phyloP scores from a whole-genome alignment of 140 eudicot species.

The Bidens hawaiensis region DNA sequence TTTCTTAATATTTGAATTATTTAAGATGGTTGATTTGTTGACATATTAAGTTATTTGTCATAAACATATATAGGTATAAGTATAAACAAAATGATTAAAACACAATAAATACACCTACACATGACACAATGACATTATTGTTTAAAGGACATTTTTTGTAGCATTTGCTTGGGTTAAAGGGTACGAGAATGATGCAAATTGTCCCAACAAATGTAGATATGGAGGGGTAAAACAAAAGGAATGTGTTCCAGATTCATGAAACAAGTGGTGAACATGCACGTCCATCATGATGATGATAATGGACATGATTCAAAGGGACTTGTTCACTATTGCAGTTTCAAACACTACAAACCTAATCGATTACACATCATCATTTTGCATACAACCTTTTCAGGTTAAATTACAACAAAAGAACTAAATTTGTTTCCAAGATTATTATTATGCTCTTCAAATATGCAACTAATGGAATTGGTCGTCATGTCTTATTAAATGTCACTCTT shows the following conservation, averaged over 20 bases:
- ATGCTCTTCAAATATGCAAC: background rate
- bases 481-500: background rate
- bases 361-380: conserved; percentile 17
- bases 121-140: conserved; percentile 20
- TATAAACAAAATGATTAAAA: conserved; percentile 21
- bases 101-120: conserved; percentile 19
- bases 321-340: conserved; percentile 13
- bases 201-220: conserved; percentile 22
- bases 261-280: conserved; percentile 31
- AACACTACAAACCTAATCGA: conserved; percentile 24
- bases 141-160: conserved; percentile 16
- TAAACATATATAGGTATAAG: background rate
- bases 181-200: conserved; percentile 27
- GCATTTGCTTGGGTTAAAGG: conserved; percentile 16
- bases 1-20: no score
- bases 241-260: conserved; percentile 38
- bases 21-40: no score
- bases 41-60: background rate
- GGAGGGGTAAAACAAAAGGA: conserved; percentile 29
- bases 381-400: conserved; percentile 4
- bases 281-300: conserved; percentile 16
- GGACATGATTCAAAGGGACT: conserved; percentile 15
- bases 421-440: background rate
- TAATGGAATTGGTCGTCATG: background rate
- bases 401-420: conserved; percentile 3